Base-by-base conservation (phyloP, 169 alveolate genomes). In the Eimeria praecox region DNA sequence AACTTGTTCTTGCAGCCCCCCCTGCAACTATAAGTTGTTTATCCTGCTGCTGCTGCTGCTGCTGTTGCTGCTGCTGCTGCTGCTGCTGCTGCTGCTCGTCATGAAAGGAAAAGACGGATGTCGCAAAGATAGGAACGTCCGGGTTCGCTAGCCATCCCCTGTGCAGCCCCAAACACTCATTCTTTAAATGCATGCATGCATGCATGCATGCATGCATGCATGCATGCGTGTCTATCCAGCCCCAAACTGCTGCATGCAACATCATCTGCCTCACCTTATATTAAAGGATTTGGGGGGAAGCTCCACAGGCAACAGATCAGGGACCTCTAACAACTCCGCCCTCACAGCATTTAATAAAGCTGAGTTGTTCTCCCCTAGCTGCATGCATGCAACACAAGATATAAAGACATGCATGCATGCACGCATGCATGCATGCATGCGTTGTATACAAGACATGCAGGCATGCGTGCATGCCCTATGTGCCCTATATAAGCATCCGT, bases 291-390 rank as follows among this genome's bases (percentile, higher is more conserved):
- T 9, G 6, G 94, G 96, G 44, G 75, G 77, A 9, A 94, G 90
- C 87, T 85, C 90, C 44, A 87, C 66, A 8, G 96, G 92, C 59
- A 94, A 16, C 86, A 94, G 40, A 49, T 94, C 96, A 8, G 96
- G 96, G 24, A 87, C 73, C 35, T 87, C 94, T 40, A 94, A 46
- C 73, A 94, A 49, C 92, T 94, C 96, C 14, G 95, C 92, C 52
- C 96, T 66, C 64, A 94, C 83, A 69, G 88, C 88, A 56, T 82
- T 92, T 35, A 78, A 69, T 20, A 49, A 22, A 6, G 90, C 73
- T 35, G 88, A 89, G 75, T 92, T 88, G 30, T 78, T 44, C 22
- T 75, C 95, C 35, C 95, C 95, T 10, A 91, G 44, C 95, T 91
- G 90, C 80, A 75, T 14, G 66, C 66, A 56, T 56, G 66, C 66